Evolutionary conservation across 2,329 filamentous ascomycete genomes (phyloP), one percentile per base, ranked within the genome.

Genomic region (Trichoderma sp.): DNA sequence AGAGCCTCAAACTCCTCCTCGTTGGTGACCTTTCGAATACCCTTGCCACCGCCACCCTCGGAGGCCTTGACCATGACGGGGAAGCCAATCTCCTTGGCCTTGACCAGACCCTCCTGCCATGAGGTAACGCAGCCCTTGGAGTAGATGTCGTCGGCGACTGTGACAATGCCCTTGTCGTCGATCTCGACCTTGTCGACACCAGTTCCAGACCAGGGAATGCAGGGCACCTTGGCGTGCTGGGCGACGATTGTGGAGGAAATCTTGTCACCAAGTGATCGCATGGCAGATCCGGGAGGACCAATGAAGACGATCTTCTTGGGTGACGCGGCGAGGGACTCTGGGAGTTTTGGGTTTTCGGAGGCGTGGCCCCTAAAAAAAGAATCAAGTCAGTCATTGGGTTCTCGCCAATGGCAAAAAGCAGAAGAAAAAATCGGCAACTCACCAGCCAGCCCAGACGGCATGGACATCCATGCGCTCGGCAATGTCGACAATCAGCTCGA

Each of bases 51-150:
- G 85, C 96, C 96, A 85, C 96, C 96, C 86, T 99, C 96, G 3
- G 96, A 98, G n/a, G 96, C 96, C 87, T 99, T 99, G 82, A 99
- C 94, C 96, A 99, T 99, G 86, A 99, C 93, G 18, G 96, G 96
- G 86, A 99, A 99, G 76, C 96, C 96, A 81, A 99, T 99, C 79
- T 93, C 88, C 81, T 89, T 90, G 73, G 96, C 96, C 80, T 92
- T 94, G 79, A 89, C 85, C 65, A 99, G 88, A 84, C 95, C 96
- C 84, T 99, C 94, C 83, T 97, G 86, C 83, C 94, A 94, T 26
- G 93, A 94, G 80, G 89, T 89, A 62, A 97, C 96, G 82, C 96
- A 99, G 74, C 96, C 96, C 83, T 95, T 93, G 77, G 91, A 88
- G 83, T 99, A 99, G 72, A 97, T 80, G 6, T 94, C 85, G 69